Conservation (phyloP, 179 eudicot genomes). For the Spinacia oleracea region DNA sequence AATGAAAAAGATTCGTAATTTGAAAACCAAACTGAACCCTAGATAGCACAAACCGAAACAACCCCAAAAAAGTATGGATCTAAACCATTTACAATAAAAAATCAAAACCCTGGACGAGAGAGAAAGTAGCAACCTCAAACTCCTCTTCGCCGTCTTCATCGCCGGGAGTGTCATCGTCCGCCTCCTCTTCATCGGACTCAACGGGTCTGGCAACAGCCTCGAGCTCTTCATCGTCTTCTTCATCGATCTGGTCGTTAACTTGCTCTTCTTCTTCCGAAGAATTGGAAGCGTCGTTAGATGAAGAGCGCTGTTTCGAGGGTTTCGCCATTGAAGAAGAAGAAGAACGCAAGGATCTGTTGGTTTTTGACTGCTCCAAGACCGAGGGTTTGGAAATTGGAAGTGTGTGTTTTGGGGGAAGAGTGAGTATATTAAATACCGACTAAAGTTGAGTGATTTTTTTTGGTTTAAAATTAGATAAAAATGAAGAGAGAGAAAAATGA, state of each 20-base stretch:
- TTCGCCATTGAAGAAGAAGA: slow-evolving; percentile 36
- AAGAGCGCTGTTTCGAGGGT: slow-evolving; percentile 41
- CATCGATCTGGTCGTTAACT: slow-evolving; percentile 37
- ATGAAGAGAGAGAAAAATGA: background rate
- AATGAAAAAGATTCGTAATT: background rate
- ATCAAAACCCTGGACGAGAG: background rate
- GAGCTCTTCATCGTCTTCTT: slow-evolving; percentile 85
- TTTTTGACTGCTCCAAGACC: background rate
- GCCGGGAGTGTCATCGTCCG: slow-evolving; percentile 28
- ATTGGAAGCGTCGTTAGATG: slow-evolving; percentile 41
- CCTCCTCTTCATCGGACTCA: slow-evolving; percentile 55
- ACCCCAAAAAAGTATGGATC: slow-evolving; percentile 7
- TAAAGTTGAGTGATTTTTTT: background rate
- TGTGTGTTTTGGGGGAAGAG: background rate
- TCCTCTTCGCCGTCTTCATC: slow-evolving; percentile 40
- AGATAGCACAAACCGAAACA: background rate
- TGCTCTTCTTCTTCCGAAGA: slow-evolving; percentile 49
- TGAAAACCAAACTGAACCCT: slow-evolving; percentile 12
- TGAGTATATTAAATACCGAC: too few relatives aligned
- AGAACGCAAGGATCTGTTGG: background rate
- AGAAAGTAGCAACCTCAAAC: slow-evolving; percentile 12
- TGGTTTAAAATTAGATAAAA: background rate
- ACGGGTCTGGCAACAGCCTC: slow-evolving; percentile 76
- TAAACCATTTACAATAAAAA: background rate
- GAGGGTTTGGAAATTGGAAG: slow-evolving; percentile 9